Conservation (phyloP, 495 filamentous ascomycete species). For the Paragyromitra xinjiangensis region DNA sequence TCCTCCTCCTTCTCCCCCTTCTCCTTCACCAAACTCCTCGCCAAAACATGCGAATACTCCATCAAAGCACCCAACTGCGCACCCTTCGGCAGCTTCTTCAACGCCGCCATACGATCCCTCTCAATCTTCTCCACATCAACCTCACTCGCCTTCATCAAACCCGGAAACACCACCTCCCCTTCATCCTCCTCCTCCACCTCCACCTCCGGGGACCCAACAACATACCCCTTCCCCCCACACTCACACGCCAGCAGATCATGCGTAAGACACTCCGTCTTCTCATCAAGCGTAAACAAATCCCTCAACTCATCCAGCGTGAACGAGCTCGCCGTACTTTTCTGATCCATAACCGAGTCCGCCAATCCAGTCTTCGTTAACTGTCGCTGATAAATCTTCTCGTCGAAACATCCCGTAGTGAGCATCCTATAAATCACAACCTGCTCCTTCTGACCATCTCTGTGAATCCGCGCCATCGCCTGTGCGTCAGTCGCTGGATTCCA, state of each 20-base stretch:
- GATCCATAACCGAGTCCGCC: constrained; percentile 60
- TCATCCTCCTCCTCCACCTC: constrained; percentile 57
- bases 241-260: constrained; percentile 75
- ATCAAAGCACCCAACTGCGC: constrained; percentile 69
- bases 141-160: constrained; percentile 67
- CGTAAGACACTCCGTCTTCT: constrained; percentile 68
- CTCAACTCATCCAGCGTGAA: constrained; percentile 75
- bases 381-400: constrained; percentile 87
- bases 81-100: constrained; percentile 49
- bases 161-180: constrained; percentile 59
- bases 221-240: constrained; percentile 69
- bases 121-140: constrained; percentile 72
- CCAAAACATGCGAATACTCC: constrained; percentile 72
- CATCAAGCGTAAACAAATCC: constrained; percentile 76
- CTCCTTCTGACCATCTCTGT: constrained; percentile 78
- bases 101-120: constrained; percentile 60
- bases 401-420: constrained; percentile 74
- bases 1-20: constrained; percentile 59
- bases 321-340: constrained; percentile 67
- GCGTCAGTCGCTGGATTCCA: constrained; percentile 85
- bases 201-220: constrained; percentile 19
- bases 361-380: constrained; percentile 76
- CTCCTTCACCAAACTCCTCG: constrained; percentile 53
- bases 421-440: constrained; percentile 79
- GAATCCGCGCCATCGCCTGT: constrained; percentile 87